phyloP scores from a whole-genome alignment of 208 protist species.

The Wallacemonas rigidus region DNA sequence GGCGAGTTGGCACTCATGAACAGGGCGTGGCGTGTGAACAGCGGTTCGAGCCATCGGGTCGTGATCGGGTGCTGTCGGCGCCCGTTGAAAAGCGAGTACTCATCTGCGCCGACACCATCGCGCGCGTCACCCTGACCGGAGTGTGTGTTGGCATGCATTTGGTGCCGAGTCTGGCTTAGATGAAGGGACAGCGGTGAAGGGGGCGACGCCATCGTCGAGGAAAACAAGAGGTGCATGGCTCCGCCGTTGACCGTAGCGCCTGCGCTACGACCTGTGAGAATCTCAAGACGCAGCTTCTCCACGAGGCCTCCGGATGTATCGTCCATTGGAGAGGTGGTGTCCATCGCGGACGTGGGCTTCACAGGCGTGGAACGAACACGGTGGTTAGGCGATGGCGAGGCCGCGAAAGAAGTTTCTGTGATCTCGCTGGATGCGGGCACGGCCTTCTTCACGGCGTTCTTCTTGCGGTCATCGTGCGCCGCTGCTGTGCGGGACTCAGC shows the following conservation, averaged over 20 bases:
- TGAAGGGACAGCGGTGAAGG: neutral
- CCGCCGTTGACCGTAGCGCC: neutral
- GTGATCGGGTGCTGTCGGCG: conserved; percentile 35
- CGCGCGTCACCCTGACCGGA: neutral
- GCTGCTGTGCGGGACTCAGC: too few species aligned
- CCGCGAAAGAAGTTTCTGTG: too few species aligned
- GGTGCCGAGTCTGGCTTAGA: too few species aligned
- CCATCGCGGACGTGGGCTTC: neutral
- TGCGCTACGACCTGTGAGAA: conserved; percentile 4
- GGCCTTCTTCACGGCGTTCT: too few species aligned
- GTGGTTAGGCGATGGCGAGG: too few species aligned
- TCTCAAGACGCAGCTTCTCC: conserved; percentile 6
- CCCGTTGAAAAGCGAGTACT: conserved; percentile 22
- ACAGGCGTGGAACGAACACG: too few species aligned
- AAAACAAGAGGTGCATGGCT: conserved; percentile 6
- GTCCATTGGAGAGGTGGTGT: neutral
- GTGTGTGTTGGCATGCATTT: neutral
- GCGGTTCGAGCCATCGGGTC: conserved; percentile 60
- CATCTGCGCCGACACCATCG: conserved; percentile 9
- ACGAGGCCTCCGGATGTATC: conserved; percentile 5
- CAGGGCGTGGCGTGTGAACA: conserved; percentile 66
- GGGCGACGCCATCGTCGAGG: conserved; percentile 1
- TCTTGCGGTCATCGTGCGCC: too few species aligned
- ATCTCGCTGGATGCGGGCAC: too few species aligned
- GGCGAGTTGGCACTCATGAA: conserved; percentile 61